Base-by-base conservation (phyloP, 2,329 filamentous ascomycete species). In the Microsporum audouinii region DNA sequence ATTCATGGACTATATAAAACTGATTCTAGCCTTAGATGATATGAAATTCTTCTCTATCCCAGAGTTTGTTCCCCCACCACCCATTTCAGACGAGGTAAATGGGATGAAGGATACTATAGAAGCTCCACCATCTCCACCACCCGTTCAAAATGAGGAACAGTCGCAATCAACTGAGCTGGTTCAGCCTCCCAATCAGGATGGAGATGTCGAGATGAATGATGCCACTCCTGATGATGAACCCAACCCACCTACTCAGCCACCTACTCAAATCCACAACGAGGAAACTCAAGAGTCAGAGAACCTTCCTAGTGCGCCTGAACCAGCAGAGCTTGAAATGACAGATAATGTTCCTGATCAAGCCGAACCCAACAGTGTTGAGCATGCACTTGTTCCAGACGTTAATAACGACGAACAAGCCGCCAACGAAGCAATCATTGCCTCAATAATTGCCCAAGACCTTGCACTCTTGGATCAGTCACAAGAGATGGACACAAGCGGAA, bases 401-500 rank as follows among this genome's bases (percentile, higher is more conserved):
- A 55, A 57, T 17, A 23, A n/a, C 51, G 61, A 66, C 49, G 62
- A 60, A 31, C 38, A 63, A 38, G 38, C 63, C 14, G 63, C 64
- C 33, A 69, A 71, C 47, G 69, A 71, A 60, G 65, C 67, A 3
- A 66, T 66, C 17, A 69, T 73, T 51, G 68, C 71, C 36, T 63
- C 68, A 1, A 66, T 70, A 17, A 70, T 74, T 34, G 67, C 68
- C 10, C 65, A 65, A n/a, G 72, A 72, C 61, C 55, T 67, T 12
- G 66, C 69, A 51, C 61, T 66, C 14, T 60, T 68, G 33, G 68
- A 70, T 41, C 8, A 36, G 12, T 14, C 43, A 8, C 57, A 59
- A n/a, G 57, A 45, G 23, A 58, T 58, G 56, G 56, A 58, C 36
- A 58, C 56, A 45, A 41, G 23, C 2, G 56, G 29, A 6, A 43